Percentiles rank a stretch among this genome's conserved stretches.
These are phyloP conservation scores for Lanzia echinophila DNA, from an alignment of 2,329 filamentous ascomycete genomes.

Conservation along the genomic window DNA sequence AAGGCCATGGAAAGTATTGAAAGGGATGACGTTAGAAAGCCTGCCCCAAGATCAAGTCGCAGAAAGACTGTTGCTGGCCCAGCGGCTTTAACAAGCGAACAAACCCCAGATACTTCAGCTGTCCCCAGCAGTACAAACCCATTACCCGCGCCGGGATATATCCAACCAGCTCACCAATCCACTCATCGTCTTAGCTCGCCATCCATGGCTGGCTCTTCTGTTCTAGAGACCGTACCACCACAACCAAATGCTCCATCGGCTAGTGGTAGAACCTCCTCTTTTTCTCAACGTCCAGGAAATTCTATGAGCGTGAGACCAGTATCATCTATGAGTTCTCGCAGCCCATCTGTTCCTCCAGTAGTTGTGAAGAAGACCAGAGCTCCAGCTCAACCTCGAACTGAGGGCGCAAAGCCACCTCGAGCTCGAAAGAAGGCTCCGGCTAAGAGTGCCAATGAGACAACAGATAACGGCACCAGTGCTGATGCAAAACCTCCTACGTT, in stretches of 20 bases:
- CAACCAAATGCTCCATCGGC: conserved; percentile 16
- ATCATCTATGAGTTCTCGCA: conserved; percentile 37
- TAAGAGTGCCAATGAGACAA: conserved; percentile 10
- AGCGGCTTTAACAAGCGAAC: conserved; percentile 38
- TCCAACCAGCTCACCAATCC: conserved; percentile 24
- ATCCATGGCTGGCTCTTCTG: conserved; percentile 34
- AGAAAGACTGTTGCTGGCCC: conserved; percentile 56
- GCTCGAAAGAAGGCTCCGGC: conserved; percentile 25
- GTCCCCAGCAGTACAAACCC: conserved; percentile 17
- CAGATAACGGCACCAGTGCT: background rate
- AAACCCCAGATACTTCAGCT: background rate
- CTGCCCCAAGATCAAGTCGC: conserved; percentile 37
- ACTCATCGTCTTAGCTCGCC: conserved; percentile 38
- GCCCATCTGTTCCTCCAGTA: conserved; percentile 33
- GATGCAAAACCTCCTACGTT: conserved; percentile 9
- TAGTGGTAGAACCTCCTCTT: conserved; percentile 24
- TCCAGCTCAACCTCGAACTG: conserved; percentile 37
- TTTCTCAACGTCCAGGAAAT: conserved; percentile 33
- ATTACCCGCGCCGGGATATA: conserved; percentile 26
- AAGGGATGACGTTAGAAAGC: conserved; percentile 40
- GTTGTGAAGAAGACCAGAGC: conserved; percentile 55
- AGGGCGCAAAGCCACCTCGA: conserved; percentile 24
- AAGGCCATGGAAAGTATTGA: conserved; percentile 49
- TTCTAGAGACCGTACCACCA: conserved; percentile 19
- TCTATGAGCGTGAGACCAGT: conserved; percentile 38